Evolutionary conservation across 352 stramenopile genomes (phyloP), one percentile per base, ranked within the genome.

Genomic region (Pythium folliculosum): DNA sequence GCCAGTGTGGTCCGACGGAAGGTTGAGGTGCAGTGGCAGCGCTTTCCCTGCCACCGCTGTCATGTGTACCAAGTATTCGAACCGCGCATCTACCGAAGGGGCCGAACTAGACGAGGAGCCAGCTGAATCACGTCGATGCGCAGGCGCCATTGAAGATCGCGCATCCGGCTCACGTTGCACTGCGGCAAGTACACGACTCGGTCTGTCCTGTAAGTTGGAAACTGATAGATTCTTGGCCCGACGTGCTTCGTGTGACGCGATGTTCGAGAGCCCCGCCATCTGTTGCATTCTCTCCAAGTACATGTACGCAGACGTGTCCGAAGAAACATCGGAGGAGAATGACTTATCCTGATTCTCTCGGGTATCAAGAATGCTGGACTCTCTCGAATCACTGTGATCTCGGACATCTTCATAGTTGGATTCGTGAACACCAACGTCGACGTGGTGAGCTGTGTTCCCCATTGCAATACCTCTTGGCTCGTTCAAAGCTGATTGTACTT

Each of bases 11-110:
- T 70, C 73, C 23, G 70, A 53, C 19, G 77, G 76, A 0, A 88
- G 60, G 8, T 77, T 76, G 19, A 89, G 54, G 59, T 86, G 71
- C 23, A 89, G 49, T 12, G 81, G 77, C 43, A 90, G 48, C 5
- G 78, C 69, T 32, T 79, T 75, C 8, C 62, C 73, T 5, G 76
- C 75, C 6, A 73, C 65, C 4, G 76, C 73, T 1, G 72, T 82
- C 78, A 85, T 86, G 44, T 77, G 81, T 8, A 76, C 68, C 47
- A 90, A 60, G 43, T 86, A 82, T 23, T 81, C 72, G 30, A 89
- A 75, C 17, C 70, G 71, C 21, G 68, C 61, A 43, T 86, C 73
- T 40, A 80, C 72, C 12, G 81, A 88, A 21, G 76, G 50, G 9
- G 71, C 85, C 2, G 77, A 92, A 45, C 70, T 77, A 8, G 78